Percentiles rank a stretch among this genome's conserved stretches.
These are phyloP conservation scores for Cucumis hystrix DNA, from an alignment of 306 rosid genomes.

Conservation along the genomic window DNA sequence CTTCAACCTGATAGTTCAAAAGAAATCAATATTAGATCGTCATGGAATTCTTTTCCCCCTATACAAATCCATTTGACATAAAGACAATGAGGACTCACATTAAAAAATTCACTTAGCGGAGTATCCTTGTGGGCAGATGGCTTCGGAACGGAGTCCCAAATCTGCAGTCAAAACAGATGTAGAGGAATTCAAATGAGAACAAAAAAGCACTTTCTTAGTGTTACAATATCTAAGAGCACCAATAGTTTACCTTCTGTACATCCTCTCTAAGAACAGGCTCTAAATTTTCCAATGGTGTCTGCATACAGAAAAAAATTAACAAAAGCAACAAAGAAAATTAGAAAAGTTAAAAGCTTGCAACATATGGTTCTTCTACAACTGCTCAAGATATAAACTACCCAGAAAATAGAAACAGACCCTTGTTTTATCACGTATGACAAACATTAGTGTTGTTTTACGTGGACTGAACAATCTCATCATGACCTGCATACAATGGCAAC, in stretches of 20 bases:
- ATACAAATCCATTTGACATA: neutral
- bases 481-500: slow-evolving; percentile 41
- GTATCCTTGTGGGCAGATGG: slow-evolving; percentile 81
- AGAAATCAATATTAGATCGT: neutral
- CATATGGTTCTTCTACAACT: slow-evolving; percentile 1
- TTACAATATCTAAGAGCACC: neutral
- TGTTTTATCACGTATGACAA: slow-evolving; percentile 97
- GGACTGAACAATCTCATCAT: slow-evolving; percentile 99
- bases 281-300: slow-evolving; percentile 96
- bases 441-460: slow-evolving; percentile 86
- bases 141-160: slow-evolving; percentile 98
- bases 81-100: slow-evolving; percentile 30
- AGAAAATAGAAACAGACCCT: slow-evolving; percentile 43
- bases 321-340: neutral
- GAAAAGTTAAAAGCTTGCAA: neutral
- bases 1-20: slow-evolving; percentile 56
- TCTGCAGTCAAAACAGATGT: slow-evolving; percentile 28
- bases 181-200: neutral
- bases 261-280: slow-evolving; percentile 97
- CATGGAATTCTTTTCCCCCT: neutral
- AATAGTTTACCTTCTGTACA: slow-evolving; percentile 64
- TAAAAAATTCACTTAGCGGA: slow-evolving; percentile 91
- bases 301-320: slow-evolving; percentile 3
- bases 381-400: neutral
- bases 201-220: neutral